These are phyloP conservation scores for Tetragonia tetragonoides DNA, from an alignment of 148 eudicot species.

Conservation along the genomic window DNA sequence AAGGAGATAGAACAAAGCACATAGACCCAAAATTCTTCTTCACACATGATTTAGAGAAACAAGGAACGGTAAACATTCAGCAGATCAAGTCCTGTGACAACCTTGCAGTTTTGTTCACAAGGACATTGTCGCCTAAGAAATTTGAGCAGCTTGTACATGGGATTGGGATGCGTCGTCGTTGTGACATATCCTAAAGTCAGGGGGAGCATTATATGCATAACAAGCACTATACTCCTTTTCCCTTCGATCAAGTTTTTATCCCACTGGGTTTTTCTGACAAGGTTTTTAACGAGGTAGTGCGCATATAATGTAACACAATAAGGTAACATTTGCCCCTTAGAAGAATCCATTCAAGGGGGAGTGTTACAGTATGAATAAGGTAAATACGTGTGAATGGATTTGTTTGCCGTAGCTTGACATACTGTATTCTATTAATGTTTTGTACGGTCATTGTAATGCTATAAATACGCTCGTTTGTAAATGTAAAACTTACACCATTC, in stretches of 20 bases:
- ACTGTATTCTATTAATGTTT: too few species aligned
- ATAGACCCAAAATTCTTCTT: slow-evolving; percentile 4
- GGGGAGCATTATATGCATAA: neutral
- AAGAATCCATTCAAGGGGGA: neutral
- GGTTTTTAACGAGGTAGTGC: neutral
- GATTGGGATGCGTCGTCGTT: neutral
- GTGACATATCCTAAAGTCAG: too few species aligned
- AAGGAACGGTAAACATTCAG: too few species aligned
- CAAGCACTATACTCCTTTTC: neutral
- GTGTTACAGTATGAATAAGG: neutral
- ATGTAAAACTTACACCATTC: too few species aligned
- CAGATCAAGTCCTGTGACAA: neutral
- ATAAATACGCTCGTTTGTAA: too few species aligned
- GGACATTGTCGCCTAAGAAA: neutral
- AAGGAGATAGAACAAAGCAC: neutral
- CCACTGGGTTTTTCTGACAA: neutral
- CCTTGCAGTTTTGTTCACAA: neutral
- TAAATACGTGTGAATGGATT: neutral
- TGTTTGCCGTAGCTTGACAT: too few species aligned
- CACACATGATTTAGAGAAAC: neutral
- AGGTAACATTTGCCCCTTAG: neutral
- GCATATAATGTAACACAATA: too few species aligned
- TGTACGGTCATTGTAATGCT: too few species aligned
- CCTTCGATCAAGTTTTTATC: neutral
- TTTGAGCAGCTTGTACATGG: neutral